Evolutionary conservation across 2,329 filamentous ascomycete genomes (phyloP), one percentile per base, ranked within the genome.

Genomic region (Hypoxylon sp.): DNA sequence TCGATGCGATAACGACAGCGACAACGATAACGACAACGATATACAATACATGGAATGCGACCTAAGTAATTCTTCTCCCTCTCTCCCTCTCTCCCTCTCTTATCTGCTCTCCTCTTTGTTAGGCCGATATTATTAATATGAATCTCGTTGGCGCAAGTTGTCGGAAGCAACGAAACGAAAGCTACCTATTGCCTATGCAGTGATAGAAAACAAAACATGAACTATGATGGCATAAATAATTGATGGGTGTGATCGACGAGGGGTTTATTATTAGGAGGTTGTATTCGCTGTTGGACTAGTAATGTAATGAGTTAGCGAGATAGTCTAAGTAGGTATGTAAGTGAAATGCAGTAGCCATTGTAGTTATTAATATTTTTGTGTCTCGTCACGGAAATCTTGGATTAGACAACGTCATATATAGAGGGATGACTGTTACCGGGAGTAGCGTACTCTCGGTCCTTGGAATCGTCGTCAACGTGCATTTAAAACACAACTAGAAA

Each of bases 351-450:
- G 38, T 19, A 23, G 32, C 55, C 25, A 28, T 43, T 52, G 25
- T 59, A 48, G 10, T 38, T 38, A 43, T 59, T 58, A 30, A 56
- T 63, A 38, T 50, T 62, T 63, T 63, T 48, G 23, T 60, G 34
- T 65, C 53, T 65, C 17, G 57, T 69, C 53, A 57, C 57, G 23
- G 57, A 56, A 60, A 58, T 56, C 61, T 43, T 69, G 61, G 59
- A 63, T 55, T 58, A 4, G 45, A 55, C 51, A 65, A 71, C 69
- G 67, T 71, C 69, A 71, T 71, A 63, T 21, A 64, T 51, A 36
- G 60, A 38, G 28, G 28, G 48, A 63, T 60, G 41, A 45, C 53
- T 65, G 45, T 36, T 63, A 21, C 69, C 61, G 55, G 50, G 51
- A 60, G 51, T 70, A 30, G 56, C 56, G 59, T 63, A 6, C 21